Evolutionary conservation across 73 alveolate species (phyloP).

Genomic region (Paramecium caudatum): DNA sequence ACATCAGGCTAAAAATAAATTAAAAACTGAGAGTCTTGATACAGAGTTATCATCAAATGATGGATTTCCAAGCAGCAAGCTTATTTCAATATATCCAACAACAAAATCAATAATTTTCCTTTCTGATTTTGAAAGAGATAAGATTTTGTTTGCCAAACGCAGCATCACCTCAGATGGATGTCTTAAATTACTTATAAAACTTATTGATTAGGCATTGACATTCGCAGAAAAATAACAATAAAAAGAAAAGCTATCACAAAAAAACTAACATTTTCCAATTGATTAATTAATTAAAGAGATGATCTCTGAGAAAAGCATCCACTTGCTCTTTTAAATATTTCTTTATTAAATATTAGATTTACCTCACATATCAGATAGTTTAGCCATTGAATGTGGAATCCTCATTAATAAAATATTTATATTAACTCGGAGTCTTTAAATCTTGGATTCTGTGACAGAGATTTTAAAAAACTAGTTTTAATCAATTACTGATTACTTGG

Average conservation of each 20-base stretch:
- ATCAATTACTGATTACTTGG: conserved; percentile 4
- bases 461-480: conserved; percentile 10
- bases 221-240: not conserved
- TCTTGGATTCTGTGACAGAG: not conserved
- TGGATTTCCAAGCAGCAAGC: conserved; percentile 61
- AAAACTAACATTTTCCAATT: not conserved
- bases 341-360: conserved; percentile 15
- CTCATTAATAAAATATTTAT: not conserved
- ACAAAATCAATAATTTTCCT: not conserved
- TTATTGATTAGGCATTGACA: not conserved
- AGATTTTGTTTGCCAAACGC: not conserved
- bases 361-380: not conserved
- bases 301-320: not conserved
- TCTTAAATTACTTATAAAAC: not conserved
- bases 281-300: not conserved
- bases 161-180: not conserved
- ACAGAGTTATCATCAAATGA: conserved; percentile 29
- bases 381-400: conserved; percentile 2
- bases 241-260: not conserved
- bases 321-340: not conserved
- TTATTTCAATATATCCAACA: conserved; percentile 15
- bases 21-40: conserved; percentile 40
- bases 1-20: not conserved
- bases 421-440: not conserved
- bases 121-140: conserved; percentile 48